These are phyloP conservation scores for Macrotyloma uniflorum DNA, from an alignment of 306 rosid species.

Conservation along the genomic window DNA sequence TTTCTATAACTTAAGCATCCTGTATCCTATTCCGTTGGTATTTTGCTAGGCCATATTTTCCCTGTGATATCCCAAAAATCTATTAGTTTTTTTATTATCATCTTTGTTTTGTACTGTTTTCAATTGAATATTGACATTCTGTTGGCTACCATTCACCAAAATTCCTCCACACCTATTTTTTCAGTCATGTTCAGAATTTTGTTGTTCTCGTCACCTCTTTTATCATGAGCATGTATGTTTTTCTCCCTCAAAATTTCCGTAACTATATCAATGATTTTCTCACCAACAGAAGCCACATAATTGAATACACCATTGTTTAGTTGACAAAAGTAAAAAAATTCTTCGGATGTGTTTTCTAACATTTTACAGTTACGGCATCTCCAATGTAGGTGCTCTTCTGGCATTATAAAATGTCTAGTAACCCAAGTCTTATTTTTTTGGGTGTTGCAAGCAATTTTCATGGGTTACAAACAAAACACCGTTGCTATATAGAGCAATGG, in stretches of 20 bases:
- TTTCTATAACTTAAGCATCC: neutral
- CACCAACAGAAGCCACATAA: neutral
- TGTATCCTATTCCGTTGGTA: neutral
- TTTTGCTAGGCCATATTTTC: conserved; percentile 9
- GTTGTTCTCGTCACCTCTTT: neutral
- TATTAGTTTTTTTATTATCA: conserved; percentile 17
- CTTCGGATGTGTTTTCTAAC: conserved; percentile 2
- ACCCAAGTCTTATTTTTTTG: neutral
- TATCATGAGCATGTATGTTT: neutral
- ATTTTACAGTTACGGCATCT: neutral
- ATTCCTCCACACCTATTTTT: neutral
- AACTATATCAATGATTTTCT: neutral
- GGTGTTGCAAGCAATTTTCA: neutral
- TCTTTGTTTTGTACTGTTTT: conserved; percentile 18
- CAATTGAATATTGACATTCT: conserved; percentile 17
- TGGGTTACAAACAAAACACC: neutral
- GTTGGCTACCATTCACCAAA: conserved; percentile 22
- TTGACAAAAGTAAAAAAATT: neutral
- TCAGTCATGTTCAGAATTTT: conserved; percentile 3
- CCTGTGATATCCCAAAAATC: conserved; percentile 10
- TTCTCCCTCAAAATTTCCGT: neutral
- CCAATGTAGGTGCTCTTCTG: neutral
- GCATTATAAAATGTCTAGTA: neutral
- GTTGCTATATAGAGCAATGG: neutral
- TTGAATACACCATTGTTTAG: neutral